These are phyloP conservation scores for Leptographium lundbergii DNA, from an alignment of 2,329 filamentous ascomycete genomes.

Conservation along the genomic window DNA sequence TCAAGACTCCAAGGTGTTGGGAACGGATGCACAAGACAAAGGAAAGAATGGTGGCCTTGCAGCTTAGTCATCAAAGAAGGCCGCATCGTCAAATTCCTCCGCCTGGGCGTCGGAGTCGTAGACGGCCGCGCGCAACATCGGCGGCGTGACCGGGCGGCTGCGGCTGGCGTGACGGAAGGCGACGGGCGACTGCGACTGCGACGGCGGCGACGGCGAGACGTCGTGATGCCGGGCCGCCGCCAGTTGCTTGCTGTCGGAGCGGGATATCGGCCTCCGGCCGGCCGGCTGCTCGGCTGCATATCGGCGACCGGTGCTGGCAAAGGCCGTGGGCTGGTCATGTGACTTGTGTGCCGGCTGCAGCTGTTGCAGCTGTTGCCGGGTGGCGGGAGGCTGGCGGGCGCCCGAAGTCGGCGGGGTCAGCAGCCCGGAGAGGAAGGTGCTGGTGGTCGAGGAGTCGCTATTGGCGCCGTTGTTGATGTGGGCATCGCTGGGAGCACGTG, in stretches of 20 bases:
- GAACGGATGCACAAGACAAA: background rate
- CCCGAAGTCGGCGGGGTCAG: constrained; percentile 80
- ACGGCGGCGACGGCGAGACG: constrained; percentile 25
- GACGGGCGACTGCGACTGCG: constrained; percentile 21
- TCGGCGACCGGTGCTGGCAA: constrained; percentile 45
- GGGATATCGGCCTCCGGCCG: constrained; percentile 14
- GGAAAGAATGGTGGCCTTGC: too few relatives aligned
- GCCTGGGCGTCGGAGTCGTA: constrained; percentile 51
- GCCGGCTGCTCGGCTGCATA: constrained; percentile 38
- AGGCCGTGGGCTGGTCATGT: constrained; percentile 37
- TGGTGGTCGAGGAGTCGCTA: constrained; percentile 14
- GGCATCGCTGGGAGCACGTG: background rate
- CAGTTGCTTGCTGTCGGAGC: constrained; percentile 26
- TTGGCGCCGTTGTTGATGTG: constrained; percentile 15
- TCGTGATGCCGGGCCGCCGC: constrained; percentile 21
- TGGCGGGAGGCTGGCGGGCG: constrained; percentile 46
- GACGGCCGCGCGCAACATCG: constrained; percentile 44
- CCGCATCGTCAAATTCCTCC: constrained; percentile 46
- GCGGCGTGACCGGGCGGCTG: constrained; percentile 39
- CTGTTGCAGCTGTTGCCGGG: constrained; percentile 16
- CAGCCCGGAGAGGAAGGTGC: constrained; percentile 59
- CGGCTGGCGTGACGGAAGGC: constrained; percentile 22
- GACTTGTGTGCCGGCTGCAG: too few relatives aligned
- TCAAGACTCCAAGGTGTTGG: background rate
- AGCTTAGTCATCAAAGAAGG: constrained; percentile 38